These are phyloP conservation scores for Trametes punicea DNA, from an alignment of 768 basidiomycete genomes.

Conservation along the genomic window DNA sequence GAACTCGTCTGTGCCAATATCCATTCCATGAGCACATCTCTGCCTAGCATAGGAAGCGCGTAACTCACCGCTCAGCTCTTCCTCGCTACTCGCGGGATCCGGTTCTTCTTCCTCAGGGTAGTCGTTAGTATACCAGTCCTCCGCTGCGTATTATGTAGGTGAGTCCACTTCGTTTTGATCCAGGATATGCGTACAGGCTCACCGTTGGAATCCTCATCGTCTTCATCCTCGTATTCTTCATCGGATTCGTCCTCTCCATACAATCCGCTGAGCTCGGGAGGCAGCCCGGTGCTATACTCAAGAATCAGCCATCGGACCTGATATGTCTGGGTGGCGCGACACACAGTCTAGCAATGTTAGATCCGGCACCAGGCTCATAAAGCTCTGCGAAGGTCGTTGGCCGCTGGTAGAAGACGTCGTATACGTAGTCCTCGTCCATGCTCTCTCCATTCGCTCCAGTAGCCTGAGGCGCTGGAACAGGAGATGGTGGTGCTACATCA, in stretches of 20 bases:
- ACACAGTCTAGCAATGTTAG: slow-evolving; percentile 64
- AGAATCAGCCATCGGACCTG: neutral
- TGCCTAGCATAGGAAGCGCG: neutral
- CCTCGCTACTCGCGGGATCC: slow-evolving; percentile 15
- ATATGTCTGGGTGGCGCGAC: slow-evolving; percentile 22
- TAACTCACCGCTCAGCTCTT: slow-evolving; percentile 19
- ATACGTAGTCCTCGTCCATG: slow-evolving; percentile 66
- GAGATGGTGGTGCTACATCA: slow-evolving; percentile 23
- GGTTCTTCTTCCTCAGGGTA: slow-evolving; percentile 61
- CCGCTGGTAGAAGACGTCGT: slow-evolving; percentile 79
- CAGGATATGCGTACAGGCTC: slow-evolving; percentile 15
- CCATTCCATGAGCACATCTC: neutral
- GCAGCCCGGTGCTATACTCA: slow-evolving; percentile 56
- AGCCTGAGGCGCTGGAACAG: neutral
- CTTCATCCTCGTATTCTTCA: slow-evolving; percentile 70
- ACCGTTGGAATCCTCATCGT: slow-evolving; percentile 86
- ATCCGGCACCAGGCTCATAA: slow-evolving; percentile 44
- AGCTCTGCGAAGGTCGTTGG: slow-evolving; percentile 58
- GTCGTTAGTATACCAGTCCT: slow-evolving; percentile 83
- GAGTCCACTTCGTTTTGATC: no score
- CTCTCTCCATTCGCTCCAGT: neutral
- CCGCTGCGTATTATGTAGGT: slow-evolving; percentile 42
- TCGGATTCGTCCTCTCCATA: slow-evolving; percentile 47
- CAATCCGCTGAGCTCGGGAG: slow-evolving; percentile 49
- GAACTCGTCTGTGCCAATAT: slow-evolving; percentile 45